Percentiles rank a stretch among this genome's conserved stretches.
These are phyloP conservation scores for Talaromyces sp. DNA, from an alignment of 2,329 filamentous ascomycete species.

Conservation along the genomic window DNA sequence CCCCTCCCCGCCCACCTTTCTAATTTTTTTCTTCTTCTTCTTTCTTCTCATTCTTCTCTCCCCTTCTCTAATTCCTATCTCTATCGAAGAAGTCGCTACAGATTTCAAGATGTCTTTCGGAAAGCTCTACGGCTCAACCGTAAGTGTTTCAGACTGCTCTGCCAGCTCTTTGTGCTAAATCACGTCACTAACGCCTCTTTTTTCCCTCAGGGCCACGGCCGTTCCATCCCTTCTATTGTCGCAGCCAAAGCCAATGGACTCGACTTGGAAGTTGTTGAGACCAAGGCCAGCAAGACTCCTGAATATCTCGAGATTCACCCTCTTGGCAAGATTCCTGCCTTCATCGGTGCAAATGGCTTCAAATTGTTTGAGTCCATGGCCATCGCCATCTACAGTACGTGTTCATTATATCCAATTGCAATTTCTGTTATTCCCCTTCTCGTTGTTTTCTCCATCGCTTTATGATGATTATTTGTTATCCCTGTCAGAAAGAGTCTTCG, in stretches of 20 bases:
- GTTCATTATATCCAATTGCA: slow-evolving; percentile 16
- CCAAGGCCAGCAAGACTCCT: slow-evolving; percentile 49
- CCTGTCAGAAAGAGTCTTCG: slow-evolving; percentile 74
- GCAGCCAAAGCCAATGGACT: slow-evolving; percentile 97
- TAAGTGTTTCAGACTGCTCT: slow-evolving; percentile 43
- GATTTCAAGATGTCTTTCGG: slow-evolving; percentile 80
- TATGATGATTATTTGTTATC: slow-evolving; percentile 81
- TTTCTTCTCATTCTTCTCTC: slow-evolving; percentile 19
- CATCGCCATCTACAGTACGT: slow-evolving; percentile 96
- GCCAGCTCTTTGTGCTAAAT: neutral
- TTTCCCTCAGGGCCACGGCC: slow-evolving; percentile 68
- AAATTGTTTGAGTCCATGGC: slow-evolving; percentile 84
- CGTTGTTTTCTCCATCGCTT: slow-evolving; percentile 31
- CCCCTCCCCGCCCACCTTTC: slow-evolving; percentile 16
- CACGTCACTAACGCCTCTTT: slow-evolving; percentile 24
- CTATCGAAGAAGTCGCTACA: slow-evolving; percentile 17
- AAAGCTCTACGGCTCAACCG: slow-evolving; percentile 87
- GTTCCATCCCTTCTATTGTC: slow-evolving; percentile 80
- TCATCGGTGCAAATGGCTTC: slow-evolving; percentile 88
- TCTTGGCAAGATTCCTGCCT: slow-evolving; percentile 87
- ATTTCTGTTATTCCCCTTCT: slow-evolving; percentile 13
- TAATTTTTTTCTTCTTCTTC: slow-evolving; percentile 9
- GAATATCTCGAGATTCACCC: slow-evolving; percentile 84
- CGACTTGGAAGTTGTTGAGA: slow-evolving; percentile 78
- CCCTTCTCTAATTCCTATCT: slow-evolving; percentile 9